phyloP scores from a whole-genome alignment of 345 rosid genomes.

The Psidium friedrichsthalianum region DNA sequence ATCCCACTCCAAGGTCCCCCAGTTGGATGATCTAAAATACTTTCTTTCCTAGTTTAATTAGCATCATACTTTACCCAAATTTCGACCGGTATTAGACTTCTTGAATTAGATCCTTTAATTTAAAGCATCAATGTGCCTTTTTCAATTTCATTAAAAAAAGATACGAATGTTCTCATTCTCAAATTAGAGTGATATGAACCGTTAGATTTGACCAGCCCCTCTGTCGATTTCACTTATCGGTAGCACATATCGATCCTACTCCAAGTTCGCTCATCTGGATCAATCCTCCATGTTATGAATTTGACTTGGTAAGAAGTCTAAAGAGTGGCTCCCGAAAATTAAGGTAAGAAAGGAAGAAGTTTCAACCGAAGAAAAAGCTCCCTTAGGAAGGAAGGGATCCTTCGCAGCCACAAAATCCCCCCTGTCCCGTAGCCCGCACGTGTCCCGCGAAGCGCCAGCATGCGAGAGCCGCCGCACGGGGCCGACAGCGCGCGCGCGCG shows the following conservation, averaged over 20 bases:
- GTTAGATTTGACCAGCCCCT: fast-evolving
- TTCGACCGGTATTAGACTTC: not conserved
- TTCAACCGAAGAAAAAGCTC: no score
- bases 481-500: not conserved
- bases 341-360: not conserved
- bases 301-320: not conserved
- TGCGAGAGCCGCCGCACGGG: not conserved
- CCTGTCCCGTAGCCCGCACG: not conserved
- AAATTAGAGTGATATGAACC: not conserved
- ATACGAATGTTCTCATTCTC: not conserved
- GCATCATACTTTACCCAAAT: not conserved
- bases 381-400: not conserved
- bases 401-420: not conserved
- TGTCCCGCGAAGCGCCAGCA: not conserved
- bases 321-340: not conserved
- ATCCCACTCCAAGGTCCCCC: no score
- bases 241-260: not conserved
- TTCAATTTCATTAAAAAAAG: no score
- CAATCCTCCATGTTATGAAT: not conserved
- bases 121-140: fast-evolving
- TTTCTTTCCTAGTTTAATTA: not conserved
- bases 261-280: not conserved
- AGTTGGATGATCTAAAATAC: not conserved
- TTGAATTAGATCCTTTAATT: not conserved
- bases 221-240: not conserved